These are phyloP conservation scores for Neopestalotiopsis rosae DNA, from an alignment of 2,329 filamentous ascomycete genomes.

Conservation along the genomic window DNA sequence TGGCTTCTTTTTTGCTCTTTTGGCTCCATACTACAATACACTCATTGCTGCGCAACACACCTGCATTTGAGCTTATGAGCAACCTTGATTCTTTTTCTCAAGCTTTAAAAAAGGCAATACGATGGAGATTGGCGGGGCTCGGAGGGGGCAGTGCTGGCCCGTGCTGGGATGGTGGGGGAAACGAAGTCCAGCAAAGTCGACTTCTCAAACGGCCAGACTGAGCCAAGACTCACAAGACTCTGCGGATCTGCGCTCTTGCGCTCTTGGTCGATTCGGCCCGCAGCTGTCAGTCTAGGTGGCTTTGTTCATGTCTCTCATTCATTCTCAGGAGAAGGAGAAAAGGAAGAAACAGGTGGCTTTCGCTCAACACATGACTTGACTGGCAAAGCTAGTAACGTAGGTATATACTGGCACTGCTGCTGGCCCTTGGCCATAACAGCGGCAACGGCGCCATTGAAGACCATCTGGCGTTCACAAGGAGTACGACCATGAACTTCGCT, in stretches of 20 bases:
- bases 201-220: neutral
- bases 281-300: neutral
- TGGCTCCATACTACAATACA: no score
- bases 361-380: neutral
- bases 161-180: neutral
- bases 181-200: neutral
- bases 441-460: neutral
- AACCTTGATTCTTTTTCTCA: neutral
- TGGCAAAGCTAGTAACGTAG: neutral
- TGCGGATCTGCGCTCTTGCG: neutral
- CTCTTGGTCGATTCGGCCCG: neutral
- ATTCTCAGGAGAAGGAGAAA: neutral
- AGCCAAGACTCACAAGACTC: neutral
- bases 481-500: neutral
- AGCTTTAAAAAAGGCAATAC: conserved; percentile 1
- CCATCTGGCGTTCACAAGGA: neutral
- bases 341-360: neutral
- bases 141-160: neutral
- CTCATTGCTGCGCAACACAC: no score
- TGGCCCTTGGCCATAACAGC: neutral
- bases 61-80: neutral
- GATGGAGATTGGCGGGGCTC: neutral
- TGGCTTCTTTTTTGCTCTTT: no score
- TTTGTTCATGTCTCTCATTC: neutral
- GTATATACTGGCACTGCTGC: no score